Base-by-base conservation (phyloP, 2,329 filamentous ascomycete species). In the Stagonosporopsis tanaceti region DNA sequence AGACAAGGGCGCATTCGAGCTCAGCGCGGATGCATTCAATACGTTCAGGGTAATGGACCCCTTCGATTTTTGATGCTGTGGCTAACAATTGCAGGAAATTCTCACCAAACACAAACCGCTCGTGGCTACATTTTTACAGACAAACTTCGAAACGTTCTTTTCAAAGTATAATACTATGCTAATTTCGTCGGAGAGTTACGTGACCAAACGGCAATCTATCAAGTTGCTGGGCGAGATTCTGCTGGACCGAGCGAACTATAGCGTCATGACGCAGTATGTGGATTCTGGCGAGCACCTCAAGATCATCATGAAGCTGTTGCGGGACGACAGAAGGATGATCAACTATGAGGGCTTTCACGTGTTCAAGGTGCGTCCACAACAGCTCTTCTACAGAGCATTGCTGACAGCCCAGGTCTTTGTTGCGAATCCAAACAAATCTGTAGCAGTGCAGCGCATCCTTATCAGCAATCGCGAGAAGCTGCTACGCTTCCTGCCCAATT, bases 331-430 rank as follows among this genome's bases (percentile, higher is more conserved):
- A 67, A 95, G 96, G 78, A 99, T 99, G 93, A 95, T 99, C 61
- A 95, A 98, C 78, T 99, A 99, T 76, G 95, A 99, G 77, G 95
- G 93, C 7, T 99, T 99, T 76, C 95, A 99, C 75, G 94, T 99
- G 39, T 99, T 99, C 85, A 99, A 99, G 82, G 85, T 87, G 60
- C 44, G 63, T 45, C 6, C 14, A 20, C 28, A 6, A 15, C 22
- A 32, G 47, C 17, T 30, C 28, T 6, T 17, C 1, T 15, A 9
- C 20, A 34, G 7, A 9, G 15, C 22, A 17, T 17, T 42, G 28
- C 66, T 71, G 11, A 70, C 35, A 28, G 17, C 30, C 11, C 65
- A 87, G 85, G 94, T 99, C 61, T 99, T 99, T 78, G 95, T 98
- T 51, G 95, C 95, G 59, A 99, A 99, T 75, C 95, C 95, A 7